Conservation (phyloP, 2,329 filamentous ascomycete genomes). For the Emergomyces orientalis region DNA sequence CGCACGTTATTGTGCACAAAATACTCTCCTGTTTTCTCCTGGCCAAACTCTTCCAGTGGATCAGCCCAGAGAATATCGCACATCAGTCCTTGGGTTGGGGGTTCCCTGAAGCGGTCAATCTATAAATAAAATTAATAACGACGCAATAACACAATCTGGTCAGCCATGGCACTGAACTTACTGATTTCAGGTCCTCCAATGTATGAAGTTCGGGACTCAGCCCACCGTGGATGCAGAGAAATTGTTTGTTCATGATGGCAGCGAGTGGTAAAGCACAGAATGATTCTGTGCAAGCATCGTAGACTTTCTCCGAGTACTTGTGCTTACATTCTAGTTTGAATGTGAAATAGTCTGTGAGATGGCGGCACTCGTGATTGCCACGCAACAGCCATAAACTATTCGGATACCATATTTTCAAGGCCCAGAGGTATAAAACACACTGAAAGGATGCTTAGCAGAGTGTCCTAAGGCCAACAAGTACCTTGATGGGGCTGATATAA, state of each 20-base stretch:
- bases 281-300: constrained; percentile 96
- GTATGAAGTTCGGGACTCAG: constrained; percentile 93
- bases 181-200: constrained; percentile 82
- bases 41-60: constrained; percentile 93
- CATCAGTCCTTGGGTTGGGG: constrained; percentile 95
- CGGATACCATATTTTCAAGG: constrained; percentile 97
- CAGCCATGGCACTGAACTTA: constrained; percentile 38
- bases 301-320: constrained; percentile 94
- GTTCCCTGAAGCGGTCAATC: constrained; percentile 97
- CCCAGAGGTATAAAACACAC: constrained; percentile 96
- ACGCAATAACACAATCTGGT: constrained; percentile 10
- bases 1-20: constrained; percentile 98
- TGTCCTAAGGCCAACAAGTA: not conserved
- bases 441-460: constrained; percentile 31
- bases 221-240: constrained; percentile 94
- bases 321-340: constrained; percentile 99
- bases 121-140: constrained; percentile 32
- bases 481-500: constrained; percentile 12
- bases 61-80: constrained; percentile 99
- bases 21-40: constrained; percentile 96
- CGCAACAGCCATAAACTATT: constrained; percentile 94
- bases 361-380: constrained; percentile 96
- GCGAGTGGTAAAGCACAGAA: constrained; percentile 91
- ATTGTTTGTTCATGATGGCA: constrained; percentile 99
- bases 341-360: constrained; percentile 99